Base-by-base conservation (phyloP, 495 filamentous ascomycete species). In the Lentithecium fluviatile region DNA sequence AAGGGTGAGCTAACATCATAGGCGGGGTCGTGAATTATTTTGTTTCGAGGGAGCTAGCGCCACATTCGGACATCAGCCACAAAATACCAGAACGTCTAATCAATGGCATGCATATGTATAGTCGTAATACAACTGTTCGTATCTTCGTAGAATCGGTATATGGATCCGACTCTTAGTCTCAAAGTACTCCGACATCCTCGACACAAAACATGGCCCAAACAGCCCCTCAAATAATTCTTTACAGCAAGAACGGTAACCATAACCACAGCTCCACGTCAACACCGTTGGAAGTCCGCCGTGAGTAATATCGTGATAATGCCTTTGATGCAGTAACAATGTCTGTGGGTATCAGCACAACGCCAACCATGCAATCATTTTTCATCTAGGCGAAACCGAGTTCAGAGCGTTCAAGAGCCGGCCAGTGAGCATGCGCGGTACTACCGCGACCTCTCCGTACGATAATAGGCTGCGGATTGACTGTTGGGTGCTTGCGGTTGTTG, bases 271-370 rank as follows among this genome's bases (percentile, higher is more conserved):
- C 29, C 3, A 32, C 29, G 4, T 32, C 29, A 3, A 32, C 3
- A 32, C n/a, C 29, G 29, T 32, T 10, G 4, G 10, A 52, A 26
- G 8, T 53, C 29, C 20, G 6, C 19, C 3, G n/a, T 45, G 19
- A 47, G 19, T 19, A 20, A 10, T 20, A 10, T 24, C 38, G 17
- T 17, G 21, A 34, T 17, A 34, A 57, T 23, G 45, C 12, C 26
- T 10, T 43, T 5, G 19, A 13, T 13, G 25, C 12, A 38, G 50
- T 55, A 60, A 60, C 42, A 42, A 58, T 45, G 26, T 12, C 43
- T 42, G 17, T 52, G 64, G 64, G 64, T 63, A 67, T 63, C 50
- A 53, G 51, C 53, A 52, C 36, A 63, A 67, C 64, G 64, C 64
- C 55, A 50, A 29, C 45, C 52, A 29, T 60, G 50, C 48, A 64